Percentiles rank a stretch among this genome's conserved stretches.
Conservation (phyloP, 805 yeast species). For the Monosporozyma aerobia region DNA sequence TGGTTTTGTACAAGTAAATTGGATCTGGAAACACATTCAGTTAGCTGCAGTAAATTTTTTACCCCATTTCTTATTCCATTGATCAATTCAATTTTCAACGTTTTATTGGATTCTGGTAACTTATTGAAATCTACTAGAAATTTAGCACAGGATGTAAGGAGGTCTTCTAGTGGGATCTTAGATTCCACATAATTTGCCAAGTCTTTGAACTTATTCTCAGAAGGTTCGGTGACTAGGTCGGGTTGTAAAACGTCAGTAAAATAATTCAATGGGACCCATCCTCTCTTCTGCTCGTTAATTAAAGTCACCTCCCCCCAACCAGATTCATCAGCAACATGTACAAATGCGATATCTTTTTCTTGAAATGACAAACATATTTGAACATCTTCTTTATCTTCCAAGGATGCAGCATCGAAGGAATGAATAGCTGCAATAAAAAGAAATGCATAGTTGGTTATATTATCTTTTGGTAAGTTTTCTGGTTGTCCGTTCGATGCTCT, state of each 20-base stretch:
- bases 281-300: conserved; percentile 51
- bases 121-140: conserved; percentile 58
- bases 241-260: conserved; percentile 39
- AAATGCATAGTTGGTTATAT: conserved; percentile 18
- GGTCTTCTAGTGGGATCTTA: conserved; percentile 44
- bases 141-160: conserved; percentile 55
- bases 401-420: conserved; percentile 46
- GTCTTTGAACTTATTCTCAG: background rate
- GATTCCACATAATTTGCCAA: conserved; percentile 19
- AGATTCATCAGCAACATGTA: conserved; percentile 67
- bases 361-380: conserved; percentile 67
- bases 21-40: conserved; percentile 68
- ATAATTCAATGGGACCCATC: conserved; percentile 84
- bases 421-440: conserved; percentile 51
- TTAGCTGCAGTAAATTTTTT: conserved; percentile 48
- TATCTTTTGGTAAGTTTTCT: background rate
- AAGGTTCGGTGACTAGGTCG: background rate
- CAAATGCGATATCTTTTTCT: conserved; percentile 63
- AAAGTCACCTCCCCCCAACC: conserved; percentile 87
- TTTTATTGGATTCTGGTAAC: conserved; percentile 27
- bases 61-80: conserved; percentile 71
- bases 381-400: conserved; percentile 57
- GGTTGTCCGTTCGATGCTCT: background rate
- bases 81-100: conserved; percentile 48
- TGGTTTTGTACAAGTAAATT: conserved; percentile 57